Percentiles rank a stretch among this genome's conserved stretches.
These are phyloP conservation scores for Penicillium bialowiezense DNA, from an alignment of 495 filamentous ascomycete genomes.

Conservation along the genomic window DNA sequence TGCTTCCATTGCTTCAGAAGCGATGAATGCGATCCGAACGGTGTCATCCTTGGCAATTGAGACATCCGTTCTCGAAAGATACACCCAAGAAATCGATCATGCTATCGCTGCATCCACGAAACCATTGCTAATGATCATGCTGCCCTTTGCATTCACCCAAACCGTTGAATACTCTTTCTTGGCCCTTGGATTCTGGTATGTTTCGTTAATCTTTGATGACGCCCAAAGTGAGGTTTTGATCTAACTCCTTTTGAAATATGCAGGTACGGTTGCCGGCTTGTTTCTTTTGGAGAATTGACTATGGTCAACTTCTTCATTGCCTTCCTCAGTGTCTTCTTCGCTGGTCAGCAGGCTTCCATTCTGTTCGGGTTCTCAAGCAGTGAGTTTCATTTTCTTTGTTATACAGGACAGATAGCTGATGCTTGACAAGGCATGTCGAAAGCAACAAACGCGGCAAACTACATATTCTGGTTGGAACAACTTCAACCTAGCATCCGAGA, in stretches of 20 bases:
- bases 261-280: conserved; percentile 30
- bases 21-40: conserved; percentile 53
- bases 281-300: conserved; percentile 39
- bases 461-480: conserved; percentile 43
- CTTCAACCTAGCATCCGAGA: conserved; percentile 37
- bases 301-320: conserved; percentile 49
- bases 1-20: conserved; percentile 53
- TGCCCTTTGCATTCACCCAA: conserved; percentile 25
- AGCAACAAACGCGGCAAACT: conserved; percentile 39
- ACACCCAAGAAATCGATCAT: conserved; percentile 39
- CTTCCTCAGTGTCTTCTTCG: conserved; percentile 54
- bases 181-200: conserved; percentile 54
- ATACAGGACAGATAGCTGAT: not conserved
- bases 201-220: conserved; percentile 3
- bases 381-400: not conserved
- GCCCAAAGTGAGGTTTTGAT: not conserved
- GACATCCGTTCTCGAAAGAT: conserved; percentile 37
- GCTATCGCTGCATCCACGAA: not conserved
- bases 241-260: not conserved
- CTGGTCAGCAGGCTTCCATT: conserved; percentile 44
- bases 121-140: conserved; percentile 8
- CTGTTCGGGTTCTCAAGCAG: conserved; percentile 37
- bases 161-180: conserved; percentile 43
- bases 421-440: conserved; percentile 39
- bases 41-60: conserved; percentile 56